These are phyloP conservation scores for Metarhizium album DNA, from an alignment of 2,329 filamentous ascomycete genomes.

Conservation along the genomic window DNA sequence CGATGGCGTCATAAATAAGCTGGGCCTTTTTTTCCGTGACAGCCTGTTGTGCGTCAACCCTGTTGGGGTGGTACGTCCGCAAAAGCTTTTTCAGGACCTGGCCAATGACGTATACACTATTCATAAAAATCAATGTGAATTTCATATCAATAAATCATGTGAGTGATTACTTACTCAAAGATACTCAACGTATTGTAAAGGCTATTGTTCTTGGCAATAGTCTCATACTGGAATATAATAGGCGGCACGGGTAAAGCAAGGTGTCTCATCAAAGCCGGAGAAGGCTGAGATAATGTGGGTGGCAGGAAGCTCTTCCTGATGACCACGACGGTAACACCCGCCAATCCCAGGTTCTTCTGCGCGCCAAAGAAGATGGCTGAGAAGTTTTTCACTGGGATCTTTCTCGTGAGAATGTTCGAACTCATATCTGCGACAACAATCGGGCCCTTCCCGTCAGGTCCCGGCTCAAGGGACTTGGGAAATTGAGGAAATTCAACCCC, in stretches of 20 bases:
- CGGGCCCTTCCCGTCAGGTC: conserved; percentile 50
- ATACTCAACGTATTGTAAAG: conserved; percentile 95
- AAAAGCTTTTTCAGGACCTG: conserved; percentile 74
- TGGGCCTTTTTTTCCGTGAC: conserved; percentile 64
- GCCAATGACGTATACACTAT: conserved; percentile 77
- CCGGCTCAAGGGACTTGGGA: conserved; percentile 52
- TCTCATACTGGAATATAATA: conserved; percentile 72
- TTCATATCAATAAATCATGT: neutral
- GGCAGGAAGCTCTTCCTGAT: conserved; percentile 73
- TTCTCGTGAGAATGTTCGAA: conserved; percentile 81
- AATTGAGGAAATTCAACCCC: conserved; percentile 80
- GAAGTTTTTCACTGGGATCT: conserved; percentile 68
- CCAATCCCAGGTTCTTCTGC: conserved; percentile 85
- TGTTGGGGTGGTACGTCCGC: conserved; percentile 49
- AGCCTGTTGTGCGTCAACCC: conserved; percentile 66
- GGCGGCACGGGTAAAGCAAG: conserved; percentile 71
- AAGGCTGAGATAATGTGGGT: conserved; percentile 53
- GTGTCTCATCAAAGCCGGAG: conserved; percentile 57
- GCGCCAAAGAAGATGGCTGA: conserved; percentile 83
- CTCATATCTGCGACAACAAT: conserved; percentile 89
- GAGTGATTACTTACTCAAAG: conserved; percentile 55
- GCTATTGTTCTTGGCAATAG: conserved; percentile 83
- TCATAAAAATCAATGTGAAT: neutral
- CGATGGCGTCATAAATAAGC: conserved; percentile 66
- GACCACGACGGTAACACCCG: conserved; percentile 79